Conservation (phyloP, 306 rosid species). For the Hippophae rhamnoides region DNA sequence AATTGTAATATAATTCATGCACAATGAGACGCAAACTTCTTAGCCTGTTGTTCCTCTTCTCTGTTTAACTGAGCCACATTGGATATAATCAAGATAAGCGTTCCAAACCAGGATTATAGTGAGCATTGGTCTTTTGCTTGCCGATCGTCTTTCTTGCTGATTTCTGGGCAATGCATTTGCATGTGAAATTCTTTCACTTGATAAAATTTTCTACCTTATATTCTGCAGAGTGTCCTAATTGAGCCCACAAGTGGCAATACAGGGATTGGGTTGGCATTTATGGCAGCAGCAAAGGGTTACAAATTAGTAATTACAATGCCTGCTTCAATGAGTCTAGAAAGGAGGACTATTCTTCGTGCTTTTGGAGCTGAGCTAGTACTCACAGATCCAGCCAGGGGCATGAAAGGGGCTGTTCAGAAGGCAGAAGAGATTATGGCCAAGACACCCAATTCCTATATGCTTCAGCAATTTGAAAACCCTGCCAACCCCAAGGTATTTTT, state of each 20-base stretch:
- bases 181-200: slow-evolving; percentile 15
- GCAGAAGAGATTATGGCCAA: slow-evolving; percentile 69
- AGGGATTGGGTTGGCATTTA: slow-evolving; percentile 75
- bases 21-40: neutral
- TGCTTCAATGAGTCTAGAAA: slow-evolving; percentile 77
- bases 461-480: slow-evolving; percentile 78
- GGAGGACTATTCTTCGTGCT: slow-evolving; percentile 61
- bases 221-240: slow-evolving; percentile 55
- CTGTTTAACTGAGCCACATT: neutral
- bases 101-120: neutral
- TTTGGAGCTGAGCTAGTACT: slow-evolving; percentile 77
- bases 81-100: neutral
- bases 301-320: slow-evolving; percentile 74
- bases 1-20: neutral
- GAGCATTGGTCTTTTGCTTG: too few relatives aligned
- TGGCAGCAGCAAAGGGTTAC: slow-evolving; percentile 73
- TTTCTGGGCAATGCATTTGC: slow-evolving; percentile 9
- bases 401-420: slow-evolving; percentile 81
- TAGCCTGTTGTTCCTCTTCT: neutral
- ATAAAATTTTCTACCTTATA: slow-evolving; percentile 15
- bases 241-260: slow-evolving; percentile 80
- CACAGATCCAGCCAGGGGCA: slow-evolving; percentile 69
- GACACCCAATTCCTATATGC: slow-evolving; percentile 66
- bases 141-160: neutral
- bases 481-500: slow-evolving; percentile 70